Evolutionary conservation across 768 basidiomycete genomes (phyloP).

Genomic region (Panaeolus papilionaceus): DNA sequence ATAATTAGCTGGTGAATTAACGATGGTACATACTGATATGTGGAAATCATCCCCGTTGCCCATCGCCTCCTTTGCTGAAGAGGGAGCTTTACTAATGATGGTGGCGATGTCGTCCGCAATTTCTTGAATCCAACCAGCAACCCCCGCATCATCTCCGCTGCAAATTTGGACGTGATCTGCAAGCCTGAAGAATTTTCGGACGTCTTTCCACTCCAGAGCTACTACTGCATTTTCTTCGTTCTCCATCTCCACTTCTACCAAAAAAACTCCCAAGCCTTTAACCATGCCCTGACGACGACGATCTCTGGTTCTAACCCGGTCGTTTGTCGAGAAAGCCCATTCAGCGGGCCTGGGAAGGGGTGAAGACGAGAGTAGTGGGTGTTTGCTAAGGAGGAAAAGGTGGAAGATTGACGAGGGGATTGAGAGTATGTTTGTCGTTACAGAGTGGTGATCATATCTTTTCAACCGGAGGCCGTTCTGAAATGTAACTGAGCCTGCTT

Average conservation of each 20-base stretch:
- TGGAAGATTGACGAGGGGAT: conserved; percentile 14
- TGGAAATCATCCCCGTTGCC: not conserved
- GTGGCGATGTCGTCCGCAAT: not conserved
- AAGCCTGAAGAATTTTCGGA: conserved; percentile 10
- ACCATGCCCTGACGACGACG: conserved; percentile 13
- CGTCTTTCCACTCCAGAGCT: conserved; percentile 5
- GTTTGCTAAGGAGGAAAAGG: conserved; percentile 12
- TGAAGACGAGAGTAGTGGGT: conserved; percentile 1
- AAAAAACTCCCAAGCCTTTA: not conserved
- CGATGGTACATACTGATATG: no score
- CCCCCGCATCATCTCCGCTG: not conserved
- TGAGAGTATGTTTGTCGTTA: not conserved
- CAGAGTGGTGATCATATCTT: conserved; percentile 16
- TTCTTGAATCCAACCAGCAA: not conserved
- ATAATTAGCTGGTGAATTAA: no score
- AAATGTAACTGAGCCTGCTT: conserved; percentile 14
- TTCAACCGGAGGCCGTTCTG: conserved; percentile 20
- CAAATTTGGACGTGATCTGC: conserved; percentile 16
- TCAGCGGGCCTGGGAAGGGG: conserved; percentile 18
- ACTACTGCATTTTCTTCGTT: not conserved
- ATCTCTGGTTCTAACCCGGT: conserved; percentile 2
- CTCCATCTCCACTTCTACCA: conserved; percentile 11
- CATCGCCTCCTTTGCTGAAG: not conserved
- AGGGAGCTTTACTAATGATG: not conserved
- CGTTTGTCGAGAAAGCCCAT: conserved; percentile 15